Evolutionary conservation across 1,284 basidiomycete species (phyloP).

Genomic region (Leucoagaricus sp.): DNA sequence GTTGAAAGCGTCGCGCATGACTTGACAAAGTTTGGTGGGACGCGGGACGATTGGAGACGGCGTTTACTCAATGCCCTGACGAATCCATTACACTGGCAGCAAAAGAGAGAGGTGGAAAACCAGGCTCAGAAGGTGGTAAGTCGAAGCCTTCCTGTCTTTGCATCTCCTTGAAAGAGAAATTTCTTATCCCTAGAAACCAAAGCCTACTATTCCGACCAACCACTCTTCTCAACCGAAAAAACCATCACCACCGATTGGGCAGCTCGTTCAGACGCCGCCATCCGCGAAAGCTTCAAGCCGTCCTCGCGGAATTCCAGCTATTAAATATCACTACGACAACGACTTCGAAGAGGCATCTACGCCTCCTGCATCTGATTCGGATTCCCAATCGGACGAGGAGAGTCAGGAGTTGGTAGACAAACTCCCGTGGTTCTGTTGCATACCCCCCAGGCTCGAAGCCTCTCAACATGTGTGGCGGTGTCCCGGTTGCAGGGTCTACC

Average conservation of each 20-base stretch:
- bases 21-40: conserved; percentile 31
- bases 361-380: conserved; percentile 37
- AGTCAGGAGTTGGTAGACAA: neutral
- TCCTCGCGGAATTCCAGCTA: conserved; percentile 4
- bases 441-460: conserved; percentile 1
- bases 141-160: neutral
- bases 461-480: conserved; percentile 11
- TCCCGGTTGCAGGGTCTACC: conserved; percentile 8
- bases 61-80: conserved; percentile 21
- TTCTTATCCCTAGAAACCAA: neutral
- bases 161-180: neutral
- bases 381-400: conserved; percentile 26
- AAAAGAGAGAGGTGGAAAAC: conserved; percentile 4
- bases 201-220: neutral
- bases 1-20: conserved; percentile 18
- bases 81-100: conserved; percentile 9
- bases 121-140: conserved; percentile 15
- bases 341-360: conserved; percentile 55
- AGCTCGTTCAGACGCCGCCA: neutral
- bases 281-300: neutral
- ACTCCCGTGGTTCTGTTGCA: conserved; percentile 7
- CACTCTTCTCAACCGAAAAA: neutral
- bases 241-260: neutral
- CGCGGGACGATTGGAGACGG: conserved; percentile 28
- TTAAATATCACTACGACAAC: conserved; percentile 41